Base-by-base conservation (phyloP, 345 rosid genomes). In the Gynandropsis gynandra region DNA sequence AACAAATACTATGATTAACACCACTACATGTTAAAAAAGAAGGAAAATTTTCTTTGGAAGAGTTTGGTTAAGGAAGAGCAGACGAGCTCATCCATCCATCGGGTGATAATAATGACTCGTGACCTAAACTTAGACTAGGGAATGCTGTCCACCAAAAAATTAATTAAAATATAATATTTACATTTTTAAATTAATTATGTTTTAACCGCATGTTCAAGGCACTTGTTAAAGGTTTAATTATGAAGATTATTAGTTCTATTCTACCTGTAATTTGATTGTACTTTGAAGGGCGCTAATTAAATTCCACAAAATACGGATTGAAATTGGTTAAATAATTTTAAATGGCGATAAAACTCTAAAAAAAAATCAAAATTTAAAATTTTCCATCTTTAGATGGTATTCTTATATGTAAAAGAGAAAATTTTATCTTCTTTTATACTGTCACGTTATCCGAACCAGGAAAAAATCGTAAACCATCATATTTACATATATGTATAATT, bases 51-150 rank as follows among this genome's bases (percentile, higher is more conserved):
- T n/a, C n/a, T n/a, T n/a, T n/a, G n/a, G n/a, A n/a, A n/a, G n/a
- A n/a, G 43, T 46, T 33, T 53, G 49, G 56, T 55, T 58, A 37
- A 15, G 27, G 11, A 56, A 45, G 6, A 9, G 42, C 58, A 54
- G 55, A 59, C 16, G 61, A 58, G 47, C 65, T 52, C 61, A 37
- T 40, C 57, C 47, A 33, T 46, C 47, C 64, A 52, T 61, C 50
- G 59, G 50, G 54, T 58, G 46, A 58, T 47, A 55, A 57, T 68
- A 46, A 68, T 57, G 63, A 58, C 63, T 62, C 72, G 66, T 67
- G 72, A 67, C 67, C 72, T 60, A 67, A 56, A 34, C 46, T 18
- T 67, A 54, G 62, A 55, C 58, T 50, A 61, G 58, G 66, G 62
- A 20, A 60, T 19, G 54, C 52, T 66, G 50, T 54, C 54, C 61